Evolutionary conservation across 352 stramenopile species (phyloP).

Genomic region (Phytophthora pinifolia): DNA sequence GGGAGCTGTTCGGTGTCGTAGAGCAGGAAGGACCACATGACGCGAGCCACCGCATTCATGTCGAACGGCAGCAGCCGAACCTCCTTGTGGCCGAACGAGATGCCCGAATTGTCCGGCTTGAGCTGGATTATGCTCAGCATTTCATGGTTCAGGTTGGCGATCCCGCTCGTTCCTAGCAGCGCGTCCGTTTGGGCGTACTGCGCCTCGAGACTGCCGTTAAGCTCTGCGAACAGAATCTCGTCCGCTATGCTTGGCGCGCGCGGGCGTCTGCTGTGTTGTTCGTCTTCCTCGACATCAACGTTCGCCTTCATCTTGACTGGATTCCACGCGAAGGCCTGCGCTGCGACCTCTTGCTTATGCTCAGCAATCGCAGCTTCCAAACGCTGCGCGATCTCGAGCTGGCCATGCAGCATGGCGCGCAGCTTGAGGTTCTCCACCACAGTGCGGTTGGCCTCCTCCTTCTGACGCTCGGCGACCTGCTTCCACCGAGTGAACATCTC

Average conservation of each 20-base stretch:
- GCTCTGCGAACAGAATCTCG: constrained; percentile 30
- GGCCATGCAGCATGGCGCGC: constrained; percentile 31
- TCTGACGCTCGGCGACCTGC: constrained; percentile 32
- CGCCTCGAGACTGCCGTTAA: constrained; percentile 29
- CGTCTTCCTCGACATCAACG: constrained; percentile 1
- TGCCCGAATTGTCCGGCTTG: constrained; percentile 17
- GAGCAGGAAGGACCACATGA: constrained; percentile 26
- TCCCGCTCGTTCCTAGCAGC: constrained; percentile 14
- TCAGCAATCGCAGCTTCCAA: constrained; percentile 23
- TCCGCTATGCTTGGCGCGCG: constrained; percentile 20
- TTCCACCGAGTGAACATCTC: constrained; percentile 31
- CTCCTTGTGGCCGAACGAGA: constrained; percentile 28
- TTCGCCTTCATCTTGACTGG: constrained; percentile 11
- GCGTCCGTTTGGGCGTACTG: constrained; percentile 27
- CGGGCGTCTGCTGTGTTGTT: constrained; percentile 7
- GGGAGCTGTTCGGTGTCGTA: constrained; percentile 14
- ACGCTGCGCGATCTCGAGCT: constrained; percentile 31
- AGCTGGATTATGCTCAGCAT: constrained; percentile 20
- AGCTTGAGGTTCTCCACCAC: constrained; percentile 40
- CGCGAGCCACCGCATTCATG: constrained; percentile 20
- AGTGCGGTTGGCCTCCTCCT: constrained; percentile 28
- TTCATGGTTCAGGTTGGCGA: constrained; percentile 18
- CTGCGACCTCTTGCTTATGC: constrained; percentile 17
- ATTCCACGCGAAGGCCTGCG: constrained; percentile 21
- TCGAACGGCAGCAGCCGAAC: constrained; percentile 35